Base-by-base conservation (phyloP, 306 rosid species). In the Echinosophora koreensis region DNA sequence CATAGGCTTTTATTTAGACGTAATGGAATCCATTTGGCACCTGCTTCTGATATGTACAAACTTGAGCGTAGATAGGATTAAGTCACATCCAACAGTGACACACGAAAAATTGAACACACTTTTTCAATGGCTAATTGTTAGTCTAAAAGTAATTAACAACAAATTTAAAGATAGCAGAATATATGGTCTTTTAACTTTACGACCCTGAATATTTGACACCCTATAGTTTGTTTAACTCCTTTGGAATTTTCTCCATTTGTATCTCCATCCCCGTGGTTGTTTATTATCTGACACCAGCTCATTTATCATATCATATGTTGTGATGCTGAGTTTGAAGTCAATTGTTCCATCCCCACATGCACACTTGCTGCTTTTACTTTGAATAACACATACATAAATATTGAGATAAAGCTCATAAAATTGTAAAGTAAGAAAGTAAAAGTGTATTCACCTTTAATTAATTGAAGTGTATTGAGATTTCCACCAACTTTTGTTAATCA, bases 161-260 rank as follows among this genome's bases (percentile, higher is more conserved):
- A 72, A 18, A 30, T 42, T 73, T 55, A 72, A 64, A 80, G 83
- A 64, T 65, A 12, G 61, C 37, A 80, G 79, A 80, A 80, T 80
- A 80, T 80, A 73, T 80, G 61, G 32, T 65, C 69, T 44, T 80
- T 18, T 52, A 72, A 52, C 83, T 71, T 80, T 55, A 2, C 8
- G 5, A 30, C 7, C 8, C 59, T 51, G 61, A 71, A 79, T 54
- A 71, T 72, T 72, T 64, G 83, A 80, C 69, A 73, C 17, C 44
- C 1, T 8, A 51, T 8, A 51, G 3, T 17, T 79, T 71, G 54
- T 64, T 80, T 55, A 52, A 15, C 50, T 50, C 16, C 62, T 79
- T 41, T 11, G 8, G 54, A 71, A 64, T 80, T 80, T 71, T 80
- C 83, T 66, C 9, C 50, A 30, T 60, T 42, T 47, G 12, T 41